phyloP scores from a whole-genome alignment of 2,329 filamentous ascomycete genomes.

The Neonectria coccinea region DNA sequence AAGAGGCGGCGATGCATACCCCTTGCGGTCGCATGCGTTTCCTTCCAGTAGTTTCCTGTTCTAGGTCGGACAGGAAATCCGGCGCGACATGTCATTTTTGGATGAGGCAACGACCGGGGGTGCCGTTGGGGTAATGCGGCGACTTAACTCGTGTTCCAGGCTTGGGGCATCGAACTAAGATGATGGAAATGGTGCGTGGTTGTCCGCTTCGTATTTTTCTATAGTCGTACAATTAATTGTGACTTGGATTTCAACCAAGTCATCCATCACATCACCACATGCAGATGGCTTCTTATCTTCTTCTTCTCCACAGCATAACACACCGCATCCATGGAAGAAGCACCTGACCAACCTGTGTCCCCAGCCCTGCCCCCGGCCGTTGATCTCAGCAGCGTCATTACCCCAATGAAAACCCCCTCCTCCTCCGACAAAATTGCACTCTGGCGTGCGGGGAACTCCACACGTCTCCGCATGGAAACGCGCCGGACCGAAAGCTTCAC shows the following conservation, averaged over 20 bases:
- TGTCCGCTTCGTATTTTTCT: too few species aligned
- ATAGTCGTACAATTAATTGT: too few species aligned
- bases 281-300: too few species aligned
- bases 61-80: slow-evolving; percentile 3
- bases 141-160: background rate
- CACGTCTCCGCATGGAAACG: slow-evolving; percentile 12
- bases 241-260: background rate
- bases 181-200: background rate
- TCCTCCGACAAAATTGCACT: background rate
- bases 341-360: background rate
- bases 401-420: slow-evolving; percentile 5
- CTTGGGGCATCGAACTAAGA: slow-evolving; percentile 1
- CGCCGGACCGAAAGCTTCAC: slow-evolving; percentile 3
- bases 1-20: slow-evolving; percentile 5
- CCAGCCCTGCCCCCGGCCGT: background rate
- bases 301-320: too few species aligned
- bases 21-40: background rate
- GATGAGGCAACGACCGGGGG: background rate
- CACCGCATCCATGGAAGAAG: background rate
- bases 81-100: slow-evolving; percentile 21
- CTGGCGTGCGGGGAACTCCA: slow-evolving; percentile 15
- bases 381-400: slow-evolving; percentile 1
- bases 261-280: too few species aligned
- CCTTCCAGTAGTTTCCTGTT: slow-evolving; percentile 3
- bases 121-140: background rate